Evolutionary conservation across 805 yeast species (phyloP).

Genomic region (Hyphopichia homilentoma): DNA sequence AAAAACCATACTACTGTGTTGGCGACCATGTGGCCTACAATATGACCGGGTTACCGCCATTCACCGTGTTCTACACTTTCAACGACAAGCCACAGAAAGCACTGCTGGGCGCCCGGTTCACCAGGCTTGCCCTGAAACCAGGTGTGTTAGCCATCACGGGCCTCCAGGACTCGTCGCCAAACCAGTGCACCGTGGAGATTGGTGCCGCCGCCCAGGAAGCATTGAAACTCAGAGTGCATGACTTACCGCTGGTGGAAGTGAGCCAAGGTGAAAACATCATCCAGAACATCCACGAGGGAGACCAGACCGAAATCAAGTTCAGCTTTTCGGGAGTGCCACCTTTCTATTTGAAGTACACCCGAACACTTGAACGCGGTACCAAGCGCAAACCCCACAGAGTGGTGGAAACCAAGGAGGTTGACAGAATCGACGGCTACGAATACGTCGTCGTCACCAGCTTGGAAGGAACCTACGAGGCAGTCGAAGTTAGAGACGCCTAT

Average conservation of each 20-base stretch:
- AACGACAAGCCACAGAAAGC: constrained; percentile 60
- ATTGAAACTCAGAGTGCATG: constrained; percentile 36
- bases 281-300: constrained; percentile 92
- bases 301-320: constrained; percentile 82
- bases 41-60: constrained; percentile 77
- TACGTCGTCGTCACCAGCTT: constrained; percentile 72
- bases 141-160: constrained; percentile 71
- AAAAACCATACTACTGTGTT: constrained; percentile 64
- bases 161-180: constrained; percentile 67
- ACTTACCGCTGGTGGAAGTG: constrained; percentile 73
- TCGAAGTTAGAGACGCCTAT: constrained; percentile 80
- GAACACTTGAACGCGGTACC: constrained; percentile 52
- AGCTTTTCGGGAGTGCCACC: constrained; percentile 88
- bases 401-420: constrained; percentile 56
- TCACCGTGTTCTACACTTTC: constrained; percentile 69
- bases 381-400: constrained; percentile 18
- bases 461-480: constrained; percentile 93
- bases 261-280: constrained; percentile 71
- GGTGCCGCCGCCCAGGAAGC: constrained; percentile 27
- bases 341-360: constrained; percentile 76
- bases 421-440: constrained; percentile 66
- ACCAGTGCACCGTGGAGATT: constrained; percentile 66
- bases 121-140: constrained; percentile 74
- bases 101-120: constrained; percentile 43
- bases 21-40: constrained; percentile 84